These are phyloP conservation scores for Populus davidiana DNA, from an alignment of 345 rosid genomes.

Conservation along the genomic window DNA sequence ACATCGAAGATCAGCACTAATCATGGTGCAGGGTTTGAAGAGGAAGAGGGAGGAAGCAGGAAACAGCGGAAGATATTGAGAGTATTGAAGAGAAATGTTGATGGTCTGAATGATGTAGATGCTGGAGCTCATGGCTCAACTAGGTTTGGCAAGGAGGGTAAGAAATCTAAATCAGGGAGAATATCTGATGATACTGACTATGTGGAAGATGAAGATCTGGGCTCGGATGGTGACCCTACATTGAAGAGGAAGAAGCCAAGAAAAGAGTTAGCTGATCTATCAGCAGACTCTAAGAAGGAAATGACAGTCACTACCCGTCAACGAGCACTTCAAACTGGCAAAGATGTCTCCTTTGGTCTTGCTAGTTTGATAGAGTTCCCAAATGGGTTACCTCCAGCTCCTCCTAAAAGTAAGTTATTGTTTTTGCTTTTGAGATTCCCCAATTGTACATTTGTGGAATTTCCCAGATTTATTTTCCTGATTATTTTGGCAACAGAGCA, in stretches of 20 bases:
- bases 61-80: conserved; percentile 24
- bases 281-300: conserved; percentile 23
- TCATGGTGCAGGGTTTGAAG: conserved; percentile 29
- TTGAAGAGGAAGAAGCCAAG: conserved; percentile 21
- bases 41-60: conserved; percentile 25
- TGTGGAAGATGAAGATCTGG: conserved; percentile 37
- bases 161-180: conserved; percentile 1
- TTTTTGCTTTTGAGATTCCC: neutral
- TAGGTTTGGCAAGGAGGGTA: conserved; percentile 11
- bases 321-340: conserved; percentile 30
- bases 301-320: conserved; percentile 24
- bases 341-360: conserved; percentile 15
- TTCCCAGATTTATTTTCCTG: neutral
- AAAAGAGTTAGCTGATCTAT: conserved; percentile 25
- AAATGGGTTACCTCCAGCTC: conserved; percentile 31
- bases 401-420: conserved; percentile 22
- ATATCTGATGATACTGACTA: conserved; percentile 27
- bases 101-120: conserved; percentile 33
- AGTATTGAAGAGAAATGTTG: conserved; percentile 40
- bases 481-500: conserved; percentile 18
- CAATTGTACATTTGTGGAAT: neutral
- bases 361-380: conserved; percentile 18
- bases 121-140: conserved; percentile 14
- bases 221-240: conserved; percentile 24
- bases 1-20: conserved; percentile 19